Evolutionary conservation across 208 protist species (phyloP).

Genomic region (Phytomonas sp.): DNA sequence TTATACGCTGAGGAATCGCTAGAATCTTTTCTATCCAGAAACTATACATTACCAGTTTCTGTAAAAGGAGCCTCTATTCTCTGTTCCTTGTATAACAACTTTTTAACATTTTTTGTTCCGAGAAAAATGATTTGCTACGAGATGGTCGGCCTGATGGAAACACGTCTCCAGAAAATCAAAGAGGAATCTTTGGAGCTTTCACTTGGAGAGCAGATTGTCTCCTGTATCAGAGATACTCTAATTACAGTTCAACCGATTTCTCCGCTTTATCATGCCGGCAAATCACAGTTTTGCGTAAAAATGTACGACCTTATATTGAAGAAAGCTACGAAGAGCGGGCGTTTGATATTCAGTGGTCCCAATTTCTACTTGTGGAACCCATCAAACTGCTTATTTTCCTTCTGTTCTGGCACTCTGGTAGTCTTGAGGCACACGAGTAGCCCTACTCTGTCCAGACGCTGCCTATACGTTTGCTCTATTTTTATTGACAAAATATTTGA

Average conservation of each 20-base stretch:
- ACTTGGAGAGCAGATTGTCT: conserved; percentile 10
- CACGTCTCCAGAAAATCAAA: conserved; percentile 5
- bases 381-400: conserved; percentile 6
- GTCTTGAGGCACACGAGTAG: conserved; percentile 1
- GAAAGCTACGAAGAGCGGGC: background rate
- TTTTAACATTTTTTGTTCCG: background rate
- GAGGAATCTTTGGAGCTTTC: conserved; percentile 2
- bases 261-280: background rate
- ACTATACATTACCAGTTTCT: background rate
- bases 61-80: background rate
- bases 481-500: conserved; percentile 2
- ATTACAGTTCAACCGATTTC: conserved; percentile 8
- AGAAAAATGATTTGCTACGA: conserved; percentile 6
- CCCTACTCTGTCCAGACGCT: background rate
- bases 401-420: conserved; percentile 1
- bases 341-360: background rate
- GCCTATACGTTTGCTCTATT: background rate
- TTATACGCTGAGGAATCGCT: background rate
- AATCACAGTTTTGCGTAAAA: background rate
- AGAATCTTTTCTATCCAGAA: background rate
- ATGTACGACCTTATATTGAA: background rate
- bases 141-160: conserved; percentile 18
- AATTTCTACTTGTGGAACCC: background rate
- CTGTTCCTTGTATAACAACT: background rate
- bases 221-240: background rate